phyloP scores from a whole-genome alignment of 768 basidiomycete species.

The Termitomyces sp. region DNA sequence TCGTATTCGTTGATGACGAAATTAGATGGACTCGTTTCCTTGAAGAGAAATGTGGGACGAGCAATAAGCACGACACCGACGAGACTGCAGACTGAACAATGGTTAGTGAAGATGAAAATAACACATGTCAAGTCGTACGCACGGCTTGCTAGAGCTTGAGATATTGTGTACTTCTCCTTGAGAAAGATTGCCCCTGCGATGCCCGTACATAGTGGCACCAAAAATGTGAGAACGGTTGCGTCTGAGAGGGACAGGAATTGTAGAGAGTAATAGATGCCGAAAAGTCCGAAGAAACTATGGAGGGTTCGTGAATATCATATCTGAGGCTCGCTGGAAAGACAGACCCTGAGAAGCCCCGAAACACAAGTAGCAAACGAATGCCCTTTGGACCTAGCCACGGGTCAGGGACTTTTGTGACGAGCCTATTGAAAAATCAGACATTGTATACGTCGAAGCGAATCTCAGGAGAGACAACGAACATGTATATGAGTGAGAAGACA shows the following conservation, averaged over 20 bases:
- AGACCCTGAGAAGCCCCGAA: constrained; percentile 63
- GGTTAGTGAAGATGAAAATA: not conserved
- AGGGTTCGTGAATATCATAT: not conserved
- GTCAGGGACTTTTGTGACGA: constrained; percentile 36
- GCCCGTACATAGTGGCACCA: constrained; percentile 61
- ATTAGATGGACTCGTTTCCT: not conserved
- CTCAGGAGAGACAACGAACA: constrained; percentile 26
- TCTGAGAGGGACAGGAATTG: constrained; percentile 76
- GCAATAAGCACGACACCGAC: constrained; percentile 79
- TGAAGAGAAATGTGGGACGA: constrained; percentile 68
- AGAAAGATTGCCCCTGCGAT: constrained; percentile 57
- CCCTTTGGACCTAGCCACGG: constrained; percentile 67
- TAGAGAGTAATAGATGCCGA: constrained; percentile 59
- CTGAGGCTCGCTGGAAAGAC: constrained; percentile 6
- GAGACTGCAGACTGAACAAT: constrained; percentile 50
- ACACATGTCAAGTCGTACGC: constrained; percentile 10
- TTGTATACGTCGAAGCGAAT: not conserved
- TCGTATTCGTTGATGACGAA: not conserved
- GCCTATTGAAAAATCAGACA: constrained; percentile 18
- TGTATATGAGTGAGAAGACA: constrained; percentile 43
- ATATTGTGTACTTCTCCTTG: constrained; percentile 50
- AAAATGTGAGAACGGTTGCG: constrained; percentile 70
- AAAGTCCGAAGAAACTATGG: constrained; percentile 49
- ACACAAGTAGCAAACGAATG: constrained; percentile 49
- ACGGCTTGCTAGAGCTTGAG: constrained; percentile 48